phyloP scores from a whole-genome alignment of 768 basidiomycete genomes.

The Tricholoma furcatifolium region DNA sequence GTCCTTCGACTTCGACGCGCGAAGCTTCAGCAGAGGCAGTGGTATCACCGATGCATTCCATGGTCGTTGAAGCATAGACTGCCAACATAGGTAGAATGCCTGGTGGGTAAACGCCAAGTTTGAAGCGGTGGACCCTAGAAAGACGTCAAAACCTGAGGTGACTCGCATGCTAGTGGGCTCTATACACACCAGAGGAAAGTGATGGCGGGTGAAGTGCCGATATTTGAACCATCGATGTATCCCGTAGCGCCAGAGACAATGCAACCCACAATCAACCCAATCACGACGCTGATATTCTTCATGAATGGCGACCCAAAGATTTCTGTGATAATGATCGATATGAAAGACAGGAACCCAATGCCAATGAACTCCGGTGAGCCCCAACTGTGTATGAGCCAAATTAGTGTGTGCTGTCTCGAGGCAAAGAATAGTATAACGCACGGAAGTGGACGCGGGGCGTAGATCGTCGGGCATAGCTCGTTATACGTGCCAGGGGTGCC shows the following conservation, averaged over 20 bases:
- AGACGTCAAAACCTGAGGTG: background rate
- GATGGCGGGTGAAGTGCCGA: conserved; percentile 68
- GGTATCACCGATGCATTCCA: conserved; percentile 87
- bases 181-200: conserved; percentile 70
- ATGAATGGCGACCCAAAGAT: conserved; percentile 85
- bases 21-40: conserved; percentile 84
- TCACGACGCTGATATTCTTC: conserved; percentile 76
- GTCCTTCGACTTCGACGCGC: conserved; percentile 67
- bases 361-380: conserved; percentile 84
- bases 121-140: conserved; percentile 71
- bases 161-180: background rate
- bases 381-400: conserved; percentile 44
- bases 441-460: conserved; percentile 67
- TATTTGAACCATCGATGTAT: conserved; percentile 68
- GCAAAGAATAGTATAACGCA: conserved; percentile 24
- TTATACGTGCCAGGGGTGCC: conserved; percentile 69
- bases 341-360: conserved; percentile 81
- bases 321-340: conserved; percentile 75
- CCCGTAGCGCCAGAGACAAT: conserved; percentile 80
- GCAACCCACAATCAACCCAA: conserved; percentile 74
- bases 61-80: conserved; percentile 57
- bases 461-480: conserved; percentile 67
- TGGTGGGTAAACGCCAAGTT: conserved; percentile 74
- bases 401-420: background rate
- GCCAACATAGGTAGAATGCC: conserved; percentile 49